Evolutionary conservation across 2,329 filamentous ascomycete genomes (phyloP), one percentile per base, ranked within the genome.

Genomic region (Trematosphaeria pertusa): DNA sequence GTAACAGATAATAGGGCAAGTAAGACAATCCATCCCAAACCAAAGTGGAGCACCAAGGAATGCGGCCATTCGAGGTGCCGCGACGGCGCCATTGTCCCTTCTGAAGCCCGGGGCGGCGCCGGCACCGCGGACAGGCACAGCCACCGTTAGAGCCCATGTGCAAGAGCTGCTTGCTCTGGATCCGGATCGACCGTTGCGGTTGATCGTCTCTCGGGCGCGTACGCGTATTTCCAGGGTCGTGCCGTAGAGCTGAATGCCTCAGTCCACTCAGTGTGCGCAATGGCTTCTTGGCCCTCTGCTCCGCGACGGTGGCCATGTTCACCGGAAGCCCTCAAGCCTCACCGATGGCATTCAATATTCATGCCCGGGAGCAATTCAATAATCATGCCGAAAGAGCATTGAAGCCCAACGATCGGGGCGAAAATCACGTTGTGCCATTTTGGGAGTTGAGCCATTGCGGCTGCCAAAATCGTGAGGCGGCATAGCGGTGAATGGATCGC

Each of bases 401-500:
- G 64, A 56, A 58, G 65, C 65, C 65, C 65, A 66, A 67, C 53
- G 26, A 37, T 31, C 38, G 47, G 50, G 57, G 60, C 62, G 57
- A 53, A 56, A 40, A 52, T 32, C 19, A 26, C 32, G 24, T 12
- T 20, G 38, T 48, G 24, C 44, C 39, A 47, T 50, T 48, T 47
- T 22, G 41, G 40, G 43, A 40, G 38, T 34, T 45, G 26, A 37
- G 7, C 49, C 44, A 54, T 48, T 56, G 54, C 63, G 58, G 59
- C 56, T 61, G 53, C 39, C 47, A 51, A 46, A 66, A 61, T 53
- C 18, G 52, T 64, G 62, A 67, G 64, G 63, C 65, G 58, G 58
- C n/a, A n/a, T 55, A 59, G 60, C 56, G 52, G 56, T 65, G 56
- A 61, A 59, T 65, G 61, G 48, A 26, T 50, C 52, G 54, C 56